Base-by-base conservation (phyloP, 352 stramenopile species). In the Detonula confervacea region DNA sequence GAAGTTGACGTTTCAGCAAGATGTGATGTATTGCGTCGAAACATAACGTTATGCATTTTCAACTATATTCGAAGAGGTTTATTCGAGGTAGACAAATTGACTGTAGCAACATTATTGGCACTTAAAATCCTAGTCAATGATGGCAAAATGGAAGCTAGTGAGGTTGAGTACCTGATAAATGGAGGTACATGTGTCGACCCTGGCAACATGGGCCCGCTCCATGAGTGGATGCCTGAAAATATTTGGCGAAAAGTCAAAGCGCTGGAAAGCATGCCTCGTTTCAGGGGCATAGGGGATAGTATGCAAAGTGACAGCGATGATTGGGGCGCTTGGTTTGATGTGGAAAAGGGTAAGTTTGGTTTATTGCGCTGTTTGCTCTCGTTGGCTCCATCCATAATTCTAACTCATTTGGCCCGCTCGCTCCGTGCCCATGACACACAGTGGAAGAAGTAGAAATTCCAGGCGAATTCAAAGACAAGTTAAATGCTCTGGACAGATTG, bases 281-380 rank as follows among this genome's bases (percentile, higher is more conserved):
- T 98, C 70, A 83, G 95, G 52, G 95, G 94, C 39, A 80, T 99
- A 7, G 96, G 96, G 5, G 96, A 98, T 84, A 94, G 91, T 20
- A 97, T 99, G 80, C 97, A 99, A 77, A 97, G 95, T 55, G 96
- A 98, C 56, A 96, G 95, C 0, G 97, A 99, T 70, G 96, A 98
- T 35, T 99, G 97, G 97, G 80, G 92, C 27, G 94, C 95, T 77
- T 99, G 96, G 96, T 99, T 98, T 85, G 95, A 97, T 35, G 90
- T 95, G 0, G 96, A 98, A 83, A 95, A 98, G n/a, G n/a, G n/a
- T n/a, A n/a, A n/a, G n/a, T n/a, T n/a, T n/a, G n/a, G n/a, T n/a
- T n/a, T n/a, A n/a, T n/a, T n/a, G n/a, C n/a, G n/a, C n/a, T n/a
- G n/a, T n/a, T n/a, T n/a, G n/a, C n/a, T n/a, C n/a, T n/a, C n/a